Evolutionary conservation across 2,329 filamentous ascomycete species (phyloP), one percentile per base, ranked within the genome.

Genomic region (Chaetomium olivaceum): DNA sequence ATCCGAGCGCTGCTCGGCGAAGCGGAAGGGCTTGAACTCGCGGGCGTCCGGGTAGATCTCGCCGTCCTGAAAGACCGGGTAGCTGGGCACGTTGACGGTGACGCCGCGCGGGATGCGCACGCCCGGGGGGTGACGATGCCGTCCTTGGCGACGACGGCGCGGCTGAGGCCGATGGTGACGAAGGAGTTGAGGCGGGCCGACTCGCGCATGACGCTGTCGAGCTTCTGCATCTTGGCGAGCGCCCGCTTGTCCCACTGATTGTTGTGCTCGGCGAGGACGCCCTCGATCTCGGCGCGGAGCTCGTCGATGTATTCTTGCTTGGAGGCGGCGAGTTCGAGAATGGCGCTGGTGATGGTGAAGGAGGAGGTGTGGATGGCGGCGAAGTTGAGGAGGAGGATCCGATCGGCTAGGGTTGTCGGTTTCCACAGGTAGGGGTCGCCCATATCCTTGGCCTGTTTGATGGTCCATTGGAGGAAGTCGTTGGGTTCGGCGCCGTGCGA

Each of bases 291-390:
- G 21, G 77, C 72, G 2, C 82, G 77, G 29, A 83, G 72, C 54
- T 80, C 78, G 39, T 81, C 77, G 39, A 83, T 70, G 70, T 79
- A 78, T 64, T 82, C 64, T 29, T 65, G 66, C 55, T 69, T 67
- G n/a, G 79, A 27, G 73, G 77, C 54, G 1, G 75, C 76, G 1
- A 85, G 74, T 64, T 85, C 81, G 43, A 79, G 78, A 43, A 85
- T 69, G 9, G 46, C 78, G 67, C 67, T 79, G 1, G 77, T 77
- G 6, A 77, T 68, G 36, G 75, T 67, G 58, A 77, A 74, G n/a
- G 76, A 73, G 3, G 76, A 77, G 2, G 79, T 79, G 65, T 79
- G 77, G 31, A 80, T 78, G 9, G 77, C 73, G 31, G 75, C 76
- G 66, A 79, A 75, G 65, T 76, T 77, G 57, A 80, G 70, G 11